phyloP scores from a whole-genome alignment of 2,329 filamentous ascomycete genomes.

The Rhytidhysteron rufulum region DNA sequence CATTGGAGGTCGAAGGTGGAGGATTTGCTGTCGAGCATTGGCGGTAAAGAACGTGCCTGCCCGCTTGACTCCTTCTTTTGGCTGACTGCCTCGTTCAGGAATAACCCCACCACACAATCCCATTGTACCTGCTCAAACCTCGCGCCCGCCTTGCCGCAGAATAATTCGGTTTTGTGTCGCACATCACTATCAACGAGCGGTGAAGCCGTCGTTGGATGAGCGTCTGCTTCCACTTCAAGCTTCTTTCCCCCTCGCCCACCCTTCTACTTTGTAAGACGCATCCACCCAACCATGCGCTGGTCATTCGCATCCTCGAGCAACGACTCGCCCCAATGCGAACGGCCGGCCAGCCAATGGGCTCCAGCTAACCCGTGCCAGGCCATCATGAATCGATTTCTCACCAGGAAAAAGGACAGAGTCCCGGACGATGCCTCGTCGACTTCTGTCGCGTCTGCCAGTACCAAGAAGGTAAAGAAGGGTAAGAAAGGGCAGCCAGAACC shows the following conservation, averaged over 20 bases:
- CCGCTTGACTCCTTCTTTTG: no score
- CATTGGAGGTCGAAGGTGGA: no score
- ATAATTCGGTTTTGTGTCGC: no score
- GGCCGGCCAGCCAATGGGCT: constrained; percentile 2
- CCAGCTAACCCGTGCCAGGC: constrained; percentile 19
- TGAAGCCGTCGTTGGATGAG: constrained; percentile 9
- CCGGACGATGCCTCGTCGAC: constrained; percentile 35
- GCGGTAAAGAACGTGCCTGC: no score
- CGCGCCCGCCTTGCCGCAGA: no score
- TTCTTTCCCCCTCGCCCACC: no score
- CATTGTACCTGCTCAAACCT: no score
- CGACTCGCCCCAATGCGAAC: constrained; percentile 8
- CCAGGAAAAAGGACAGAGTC: constrained; percentile 67
- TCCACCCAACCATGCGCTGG: constrained; percentile 7
- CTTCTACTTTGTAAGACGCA: constrained; percentile 13
- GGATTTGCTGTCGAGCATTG: no score
- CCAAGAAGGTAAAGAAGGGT: constrained; percentile 49
- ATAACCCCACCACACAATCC: no score
- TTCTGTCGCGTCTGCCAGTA: constrained; percentile 15
- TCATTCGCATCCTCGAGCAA: constrained; percentile 5
- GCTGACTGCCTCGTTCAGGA: no score
- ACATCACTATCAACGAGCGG: constrained; percentile 8
- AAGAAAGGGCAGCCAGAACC: constrained; percentile 49
- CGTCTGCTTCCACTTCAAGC: constrained; percentile 5
- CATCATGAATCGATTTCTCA: constrained; percentile 73